phyloP scores from a whole-genome alignment of 2,329 filamentous ascomycete genomes.

The Alternaria tenuissima region DNA sequence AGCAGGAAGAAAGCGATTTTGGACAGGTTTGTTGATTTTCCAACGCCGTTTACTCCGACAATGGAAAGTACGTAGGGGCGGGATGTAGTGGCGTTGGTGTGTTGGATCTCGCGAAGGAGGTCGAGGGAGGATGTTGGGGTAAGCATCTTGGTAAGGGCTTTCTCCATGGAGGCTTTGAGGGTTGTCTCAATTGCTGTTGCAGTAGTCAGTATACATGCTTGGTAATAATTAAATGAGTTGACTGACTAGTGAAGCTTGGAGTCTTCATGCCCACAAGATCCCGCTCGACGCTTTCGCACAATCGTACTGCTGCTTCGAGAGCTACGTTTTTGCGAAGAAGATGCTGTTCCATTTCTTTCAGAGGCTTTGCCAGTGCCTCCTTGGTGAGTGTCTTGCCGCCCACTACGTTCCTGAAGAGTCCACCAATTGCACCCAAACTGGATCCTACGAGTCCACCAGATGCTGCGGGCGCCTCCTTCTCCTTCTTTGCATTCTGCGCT shows the following conservation, averaged over 20 bases:
- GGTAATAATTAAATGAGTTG: background rate
- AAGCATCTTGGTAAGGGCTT: slow-evolving; percentile 91
- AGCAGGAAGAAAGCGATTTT: slow-evolving; percentile 98
- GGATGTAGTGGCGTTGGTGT: slow-evolving; percentile 68
- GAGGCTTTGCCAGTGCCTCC: slow-evolving; percentile 86
- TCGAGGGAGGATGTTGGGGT: slow-evolving; percentile 95
- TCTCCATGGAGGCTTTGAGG: slow-evolving; percentile 87
- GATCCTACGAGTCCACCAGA: slow-evolving; percentile 74
- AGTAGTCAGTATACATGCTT: slow-evolving; percentile 17
- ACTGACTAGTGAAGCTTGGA: slow-evolving; percentile 79
- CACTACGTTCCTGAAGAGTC: slow-evolving; percentile 92
- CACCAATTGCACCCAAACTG: slow-evolving; percentile 81
- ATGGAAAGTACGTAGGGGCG: slow-evolving; percentile 98
- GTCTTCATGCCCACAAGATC: slow-evolving; percentile 93
- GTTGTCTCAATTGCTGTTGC: slow-evolving; percentile 74
- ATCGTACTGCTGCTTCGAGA: slow-evolving; percentile 86
- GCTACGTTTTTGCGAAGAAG: slow-evolving; percentile 95
- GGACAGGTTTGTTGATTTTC: slow-evolving; percentile 96
- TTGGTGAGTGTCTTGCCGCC: slow-evolving; percentile 92
- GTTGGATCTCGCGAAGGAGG: slow-evolving; percentile 88
- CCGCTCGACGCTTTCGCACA: slow-evolving; percentile 90
- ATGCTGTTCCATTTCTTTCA: slow-evolving; percentile 97
- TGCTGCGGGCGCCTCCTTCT: slow-evolving; percentile 34
- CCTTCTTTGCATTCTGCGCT: slow-evolving; percentile 70
- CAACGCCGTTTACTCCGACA: slow-evolving; percentile 97